Conservation (phyloP, 371 early-diverging fungal species). For the Rhizopus stolonifer region DNA sequence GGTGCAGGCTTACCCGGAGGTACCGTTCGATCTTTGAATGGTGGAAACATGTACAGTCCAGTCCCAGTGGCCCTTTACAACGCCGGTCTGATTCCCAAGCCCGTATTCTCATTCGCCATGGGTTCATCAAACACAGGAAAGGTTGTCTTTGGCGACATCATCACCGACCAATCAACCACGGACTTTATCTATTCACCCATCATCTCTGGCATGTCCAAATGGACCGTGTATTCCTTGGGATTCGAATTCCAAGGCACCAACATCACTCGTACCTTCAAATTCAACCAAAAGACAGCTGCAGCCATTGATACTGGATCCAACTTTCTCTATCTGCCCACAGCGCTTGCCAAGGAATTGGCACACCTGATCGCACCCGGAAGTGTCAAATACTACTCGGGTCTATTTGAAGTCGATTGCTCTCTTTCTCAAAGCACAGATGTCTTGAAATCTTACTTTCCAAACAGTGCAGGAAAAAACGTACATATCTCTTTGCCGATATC, state of each 20-base stretch:
- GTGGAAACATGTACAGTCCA: slow-evolving; percentile 18
- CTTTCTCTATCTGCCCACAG: slow-evolving; percentile 39
- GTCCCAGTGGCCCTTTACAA: slow-evolving; percentile 32
- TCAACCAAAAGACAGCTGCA: slow-evolving; percentile 18
- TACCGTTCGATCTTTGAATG: slow-evolving; percentile 17
- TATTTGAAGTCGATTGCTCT: slow-evolving; percentile 28
- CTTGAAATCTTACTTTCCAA: slow-evolving; percentile 27
- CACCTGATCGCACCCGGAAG: slow-evolving; percentile 13
- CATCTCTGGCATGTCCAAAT: slow-evolving; percentile 10
- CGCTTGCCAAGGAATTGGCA: slow-evolving; percentile 29
- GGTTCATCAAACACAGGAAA: slow-evolving; percentile 36
- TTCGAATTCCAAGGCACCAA: slow-evolving; percentile 26
- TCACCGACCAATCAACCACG: slow-evolving; percentile 11
- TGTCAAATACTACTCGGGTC: slow-evolving; percentile 1
- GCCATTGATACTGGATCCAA: slow-evolving; percentile 47
- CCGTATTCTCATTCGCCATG: slow-evolving; percentile 38
- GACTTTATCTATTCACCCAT: slow-evolving; percentile 33
- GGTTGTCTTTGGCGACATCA: slow-evolving; percentile 58
- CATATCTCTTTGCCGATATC: slow-evolving; percentile 12
- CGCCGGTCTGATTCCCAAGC: slow-evolving; percentile 30
- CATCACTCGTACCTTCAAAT: slow-evolving; percentile 17
- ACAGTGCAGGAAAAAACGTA: not conserved
- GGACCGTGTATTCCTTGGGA: slow-evolving; percentile 22
- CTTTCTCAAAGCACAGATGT: slow-evolving; percentile 7
- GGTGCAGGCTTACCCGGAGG: slow-evolving; percentile 35